Conservation (phyloP, 805 yeast genomes). For the Ogataea paraovalis region DNA sequence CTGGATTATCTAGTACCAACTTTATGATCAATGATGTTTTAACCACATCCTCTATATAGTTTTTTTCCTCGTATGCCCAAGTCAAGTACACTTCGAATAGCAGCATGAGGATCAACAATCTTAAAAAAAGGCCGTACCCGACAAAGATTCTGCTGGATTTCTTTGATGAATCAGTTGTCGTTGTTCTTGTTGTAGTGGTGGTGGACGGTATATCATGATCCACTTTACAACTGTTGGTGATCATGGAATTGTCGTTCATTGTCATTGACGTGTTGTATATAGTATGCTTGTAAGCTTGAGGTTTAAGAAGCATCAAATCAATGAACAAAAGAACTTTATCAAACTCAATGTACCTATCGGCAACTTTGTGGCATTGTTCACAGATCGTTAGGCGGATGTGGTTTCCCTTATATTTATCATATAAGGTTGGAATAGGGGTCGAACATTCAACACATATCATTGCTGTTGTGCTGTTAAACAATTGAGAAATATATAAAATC, state of each 20-base stretch:
- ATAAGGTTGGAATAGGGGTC: conserved; percentile 60
- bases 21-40: conserved; percentile 23
- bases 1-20: conserved; percentile 32
- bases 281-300: conserved; percentile 84
- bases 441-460: conserved; percentile 93
- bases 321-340: conserved; percentile 82
- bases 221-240: conserved; percentile 6
- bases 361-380: conserved; percentile 62
- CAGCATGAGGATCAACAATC: conserved; percentile 58
- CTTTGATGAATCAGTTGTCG: too few relatives aligned
- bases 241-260: conserved; percentile 26
- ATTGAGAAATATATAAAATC: not conserved
- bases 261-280: conserved; percentile 56
- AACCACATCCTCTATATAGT: conserved; percentile 23
- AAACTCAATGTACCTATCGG: conserved; percentile 88
- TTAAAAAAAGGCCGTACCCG: conserved; percentile 21
- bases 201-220: too few relatives aligned
- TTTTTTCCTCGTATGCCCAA: conserved; percentile 88
- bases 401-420: conserved; percentile 66
- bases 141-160: not conserved
- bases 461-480: not conserved
- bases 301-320: conserved; percentile 77
- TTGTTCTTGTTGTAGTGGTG: too few relatives aligned
- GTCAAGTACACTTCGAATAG: conserved; percentile 85
- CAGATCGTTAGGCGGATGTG: conserved; percentile 82